phyloP scores from a whole-genome alignment of 1,284 basidiomycete genomes.

The Phaffia rhodozyma region DNA sequence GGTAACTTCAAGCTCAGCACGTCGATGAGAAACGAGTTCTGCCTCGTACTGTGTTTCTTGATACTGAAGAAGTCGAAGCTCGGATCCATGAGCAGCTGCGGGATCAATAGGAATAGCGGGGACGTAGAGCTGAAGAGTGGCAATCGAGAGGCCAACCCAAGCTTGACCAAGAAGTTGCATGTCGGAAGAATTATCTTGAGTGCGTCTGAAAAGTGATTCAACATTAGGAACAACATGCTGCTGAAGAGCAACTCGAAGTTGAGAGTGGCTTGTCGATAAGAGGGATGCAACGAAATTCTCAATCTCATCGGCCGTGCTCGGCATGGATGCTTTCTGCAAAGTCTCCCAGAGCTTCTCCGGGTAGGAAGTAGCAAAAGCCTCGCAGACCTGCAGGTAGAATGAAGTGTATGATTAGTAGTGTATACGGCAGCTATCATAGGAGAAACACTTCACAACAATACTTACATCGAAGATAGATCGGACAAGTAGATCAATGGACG shows the following conservation, averaged over 20 bases:
- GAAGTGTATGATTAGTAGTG: neutral
- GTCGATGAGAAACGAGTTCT: constrained; percentile 48
- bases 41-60: constrained; percentile 41
- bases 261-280: constrained; percentile 5
- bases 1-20: constrained; percentile 49
- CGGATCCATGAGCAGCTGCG: constrained; percentile 52
- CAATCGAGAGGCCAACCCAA: constrained; percentile 54
- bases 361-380: constrained; percentile 12
- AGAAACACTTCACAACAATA: neutral
- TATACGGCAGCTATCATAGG: neutral
- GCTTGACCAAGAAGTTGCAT: constrained; percentile 10
- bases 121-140: constrained; percentile 61
- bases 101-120: constrained; percentile 84
- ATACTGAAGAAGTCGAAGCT: constrained; percentile 43
- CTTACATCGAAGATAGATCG: constrained; percentile 1
- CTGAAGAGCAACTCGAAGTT: neutral
- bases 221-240: constrained; percentile 1
- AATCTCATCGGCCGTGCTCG: neutral
- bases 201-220: neutral
- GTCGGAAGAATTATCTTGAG: neutral
- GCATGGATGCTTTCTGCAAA: neutral
- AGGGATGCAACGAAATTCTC: constrained; percentile 1
- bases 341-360: neutral
- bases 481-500: neutral
- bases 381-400: neutral